Percentiles rank a stretch among this genome's conserved stretches.
phyloP scores from a whole-genome alignment of 306 rosid genomes.

The Castanopsis chinensis region DNA sequence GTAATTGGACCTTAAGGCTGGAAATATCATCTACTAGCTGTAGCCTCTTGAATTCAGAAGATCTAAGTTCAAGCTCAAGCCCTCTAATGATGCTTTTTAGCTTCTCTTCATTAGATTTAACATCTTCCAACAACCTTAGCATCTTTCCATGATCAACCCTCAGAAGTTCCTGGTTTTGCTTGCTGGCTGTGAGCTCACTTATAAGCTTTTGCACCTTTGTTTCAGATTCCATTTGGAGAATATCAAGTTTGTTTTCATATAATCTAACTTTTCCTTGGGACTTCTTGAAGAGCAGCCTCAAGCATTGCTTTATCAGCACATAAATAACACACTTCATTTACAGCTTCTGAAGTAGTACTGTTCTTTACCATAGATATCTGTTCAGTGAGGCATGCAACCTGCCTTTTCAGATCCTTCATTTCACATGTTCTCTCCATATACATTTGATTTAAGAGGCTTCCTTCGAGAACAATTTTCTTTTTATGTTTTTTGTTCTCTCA shows the following conservation, averaged over 20 bases:
- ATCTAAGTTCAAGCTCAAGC: constrained; percentile 46
- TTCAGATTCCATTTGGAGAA: constrained; percentile 38
- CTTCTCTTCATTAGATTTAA: constrained; percentile 44
- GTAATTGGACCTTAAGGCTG: constrained; percentile 37
- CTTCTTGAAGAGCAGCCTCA: constrained; percentile 46
- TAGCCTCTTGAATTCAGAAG: constrained; percentile 39
- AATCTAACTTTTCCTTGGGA: constrained; percentile 36
- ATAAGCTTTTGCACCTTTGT: constrained; percentile 37
- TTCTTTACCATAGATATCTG: constrained; percentile 48
- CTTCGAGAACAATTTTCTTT: constrained; percentile 31
- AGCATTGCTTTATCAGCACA: constrained; percentile 37
- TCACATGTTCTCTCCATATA: constrained; percentile 46
- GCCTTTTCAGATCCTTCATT: constrained; percentile 45
- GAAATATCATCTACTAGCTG: constrained; percentile 41
- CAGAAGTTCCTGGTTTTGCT: constrained; percentile 37
- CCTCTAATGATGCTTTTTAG: constrained; percentile 28
- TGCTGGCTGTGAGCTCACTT: constrained; percentile 37
- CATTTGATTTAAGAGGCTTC: constrained; percentile 45
- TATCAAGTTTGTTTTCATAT: constrained; percentile 31
- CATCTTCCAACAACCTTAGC: constrained; percentile 42
- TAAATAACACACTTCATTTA: constrained; percentile 38
- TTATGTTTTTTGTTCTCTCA: constrained; percentile 31
- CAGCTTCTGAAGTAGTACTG: constrained; percentile 37
- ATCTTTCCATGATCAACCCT: constrained; percentile 39
- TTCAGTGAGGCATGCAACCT: constrained; percentile 37